These are phyloP conservation scores for Penstemon eatonii DNA, from an alignment of 257 asterid species.

Conservation along the genomic window DNA sequence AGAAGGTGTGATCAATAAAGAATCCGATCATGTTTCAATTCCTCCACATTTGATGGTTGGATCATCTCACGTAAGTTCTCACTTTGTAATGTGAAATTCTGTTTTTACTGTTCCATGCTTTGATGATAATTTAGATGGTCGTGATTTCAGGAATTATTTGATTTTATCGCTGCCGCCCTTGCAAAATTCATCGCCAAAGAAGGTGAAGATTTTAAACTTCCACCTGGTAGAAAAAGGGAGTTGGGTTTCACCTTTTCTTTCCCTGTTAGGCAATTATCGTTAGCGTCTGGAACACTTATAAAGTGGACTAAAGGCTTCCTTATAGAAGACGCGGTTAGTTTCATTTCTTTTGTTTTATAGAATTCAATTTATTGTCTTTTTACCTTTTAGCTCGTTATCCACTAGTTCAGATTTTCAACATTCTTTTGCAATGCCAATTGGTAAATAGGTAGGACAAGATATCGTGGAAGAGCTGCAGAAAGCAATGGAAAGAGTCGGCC, in stretches of 20 bases:
- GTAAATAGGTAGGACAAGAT: conserved; percentile 74
- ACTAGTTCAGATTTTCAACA: not conserved
- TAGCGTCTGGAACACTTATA: conserved; percentile 57
- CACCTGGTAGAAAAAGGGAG: conserved; percentile 74
- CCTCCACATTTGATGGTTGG: conserved; percentile 91
- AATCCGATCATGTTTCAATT: conserved; percentile 68
- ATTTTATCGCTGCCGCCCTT: conserved; percentile 65
- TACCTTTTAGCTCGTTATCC: not conserved
- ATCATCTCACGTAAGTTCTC: conserved; percentile 64
- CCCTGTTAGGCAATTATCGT: conserved; percentile 79
- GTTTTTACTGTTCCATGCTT: conserved; percentile 11
- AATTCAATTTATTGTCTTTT: not conserved
- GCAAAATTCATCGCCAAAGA: conserved; percentile 76
- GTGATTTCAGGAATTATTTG: conserved; percentile 61
- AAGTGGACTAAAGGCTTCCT: conserved; percentile 67
- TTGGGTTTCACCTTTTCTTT: conserved; percentile 97
- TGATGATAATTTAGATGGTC: conserved; percentile 14
- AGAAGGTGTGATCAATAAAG: conserved; percentile 48
- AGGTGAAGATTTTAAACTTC: conserved; percentile 56
- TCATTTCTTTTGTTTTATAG: not conserved
- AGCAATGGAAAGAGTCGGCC: conserved; percentile 78
- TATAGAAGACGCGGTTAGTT: conserved; percentile 52
- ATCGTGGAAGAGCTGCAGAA: conserved; percentile 73
- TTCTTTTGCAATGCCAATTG: conserved; percentile 5
- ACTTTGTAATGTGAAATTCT: conserved; percentile 1